Evolutionary conservation across 2,329 filamentous ascomycete genomes (phyloP), one percentile per base, ranked within the genome.

Genomic region (Bipolaris bicolor): DNA sequence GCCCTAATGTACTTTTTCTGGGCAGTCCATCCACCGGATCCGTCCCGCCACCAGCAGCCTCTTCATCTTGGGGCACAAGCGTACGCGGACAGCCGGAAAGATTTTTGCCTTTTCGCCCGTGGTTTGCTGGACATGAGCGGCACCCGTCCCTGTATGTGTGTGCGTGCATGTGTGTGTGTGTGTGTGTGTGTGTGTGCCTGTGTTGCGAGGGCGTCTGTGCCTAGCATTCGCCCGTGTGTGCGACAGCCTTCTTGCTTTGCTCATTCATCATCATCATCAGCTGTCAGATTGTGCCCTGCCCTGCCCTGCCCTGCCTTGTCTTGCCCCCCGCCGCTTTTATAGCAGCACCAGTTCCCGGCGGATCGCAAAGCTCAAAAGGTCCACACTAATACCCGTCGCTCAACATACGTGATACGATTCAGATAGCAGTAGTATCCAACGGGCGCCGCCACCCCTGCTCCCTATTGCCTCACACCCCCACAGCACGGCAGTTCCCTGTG

Each of bases 401-500:
- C 58, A 22, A n/a, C 39, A 24, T 20, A 41, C 18, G 49, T 57
- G 60, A 57, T 61, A 60, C 62, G 64, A 65, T 57, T 58, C 55
- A 53, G 58, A 60, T 11, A 7, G 59, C 62, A 40, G 58, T 11
- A 7, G 39, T 60, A 57, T 63, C 60, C 52, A 55, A 62, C 55
- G 41, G 51, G 57, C 58, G 55, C 62, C 49, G 55, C 57, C 49
- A 58, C 60, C 65, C 66, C 68, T 69, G 68, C 62, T 39, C 51
- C 49, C 55, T 61, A 64, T 60, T 58, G 57, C 50, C 58, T 62
- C 58, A 65, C 63, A 67, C 71, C 71, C 70, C 69, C 69, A 72
- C 68, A 71, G 62, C 69, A 74, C 72, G 71, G 72, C 71, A 73
- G 70, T 73, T 72, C 68, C 72, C 71, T 72, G 61, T 62, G 64